Conservation (phyloP, 768 basidiomycete genomes). For the Megacollybia marginata region DNA sequence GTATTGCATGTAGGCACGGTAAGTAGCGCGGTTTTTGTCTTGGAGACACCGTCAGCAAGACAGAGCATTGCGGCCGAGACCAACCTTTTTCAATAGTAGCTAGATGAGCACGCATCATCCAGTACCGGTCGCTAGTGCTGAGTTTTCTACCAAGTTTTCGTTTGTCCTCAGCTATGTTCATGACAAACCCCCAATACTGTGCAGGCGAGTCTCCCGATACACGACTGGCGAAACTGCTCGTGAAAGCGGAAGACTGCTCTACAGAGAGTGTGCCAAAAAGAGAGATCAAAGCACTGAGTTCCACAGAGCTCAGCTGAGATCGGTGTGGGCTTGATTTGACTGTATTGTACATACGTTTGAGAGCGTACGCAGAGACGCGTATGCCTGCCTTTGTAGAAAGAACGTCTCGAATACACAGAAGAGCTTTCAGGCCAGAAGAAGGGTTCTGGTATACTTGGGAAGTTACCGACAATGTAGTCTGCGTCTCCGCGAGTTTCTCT, state of each 20-base stretch:
- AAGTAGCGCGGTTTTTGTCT: constrained; percentile 8
- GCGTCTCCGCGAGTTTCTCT: too few relatives aligned
- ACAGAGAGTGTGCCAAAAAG: constrained; percentile 46
- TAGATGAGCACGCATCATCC: constrained; percentile 48
- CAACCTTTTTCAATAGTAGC: constrained; percentile 5
- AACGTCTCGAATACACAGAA: constrained; percentile 11
- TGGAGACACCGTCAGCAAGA: neutral
- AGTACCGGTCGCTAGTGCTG: constrained; percentile 46
- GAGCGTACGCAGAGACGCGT: constrained; percentile 13
- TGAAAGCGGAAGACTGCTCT: constrained; percentile 8
- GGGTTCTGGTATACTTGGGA: too few relatives aligned
- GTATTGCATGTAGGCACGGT: constrained; percentile 34
- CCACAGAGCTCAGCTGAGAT: constrained; percentile 22
- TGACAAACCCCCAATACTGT: constrained; percentile 43
- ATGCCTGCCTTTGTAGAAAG: constrained; percentile 10
- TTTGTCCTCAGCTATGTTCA: constrained; percentile 40
- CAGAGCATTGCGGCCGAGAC: neutral
- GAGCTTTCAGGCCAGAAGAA: too few relatives aligned
- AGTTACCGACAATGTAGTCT: too few relatives aligned
- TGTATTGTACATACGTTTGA: constrained; percentile 32
- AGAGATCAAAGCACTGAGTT: constrained; percentile 35
- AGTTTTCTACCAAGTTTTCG: constrained; percentile 22
- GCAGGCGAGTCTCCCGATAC: constrained; percentile 11
- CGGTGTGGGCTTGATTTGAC: constrained; percentile 27
- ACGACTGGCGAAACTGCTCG: constrained; percentile 21